Conservation (phyloP, 2,329 filamentous ascomycete species). For the Cephalotrichum gorgonifer region DNA sequence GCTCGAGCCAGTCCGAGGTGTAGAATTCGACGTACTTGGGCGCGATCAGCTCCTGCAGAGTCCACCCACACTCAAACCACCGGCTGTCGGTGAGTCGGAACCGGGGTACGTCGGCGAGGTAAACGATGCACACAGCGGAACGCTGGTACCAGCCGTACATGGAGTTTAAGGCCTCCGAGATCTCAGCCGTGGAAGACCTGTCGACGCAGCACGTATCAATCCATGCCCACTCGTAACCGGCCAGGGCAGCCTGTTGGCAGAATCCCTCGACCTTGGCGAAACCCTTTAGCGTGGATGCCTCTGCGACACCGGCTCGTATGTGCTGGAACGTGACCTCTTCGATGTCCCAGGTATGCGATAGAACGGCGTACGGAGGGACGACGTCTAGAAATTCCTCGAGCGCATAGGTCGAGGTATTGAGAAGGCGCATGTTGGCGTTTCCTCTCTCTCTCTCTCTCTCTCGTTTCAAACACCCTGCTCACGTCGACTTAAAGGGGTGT, state of each 20-base stretch:
- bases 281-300: conserved; percentile 2
- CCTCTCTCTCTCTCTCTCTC: not conserved
- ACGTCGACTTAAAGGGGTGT: too few species aligned
- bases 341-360: conserved; percentile 19
- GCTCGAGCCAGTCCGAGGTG: conserved; percentile 13
- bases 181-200: conserved; percentile 14
- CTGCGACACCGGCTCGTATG: conserved; percentile 8
- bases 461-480: not conserved
- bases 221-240: conserved; percentile 16
- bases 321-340: conserved; percentile 17
- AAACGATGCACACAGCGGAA: conserved; percentile 15
- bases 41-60: conserved; percentile 19
- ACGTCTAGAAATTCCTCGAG: conserved; percentile 9
- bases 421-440: conserved; percentile 3
- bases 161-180: conserved; percentile 18
- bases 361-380: conserved; percentile 17
- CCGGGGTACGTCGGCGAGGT: conserved; percentile 12
- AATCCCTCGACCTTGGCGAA: conserved; percentile 12
- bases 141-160: conserved; percentile 16
- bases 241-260: conserved; percentile 10
- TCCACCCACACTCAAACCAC: conserved; percentile 17
- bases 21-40: conserved; percentile 17
- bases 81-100: conserved; percentile 10
- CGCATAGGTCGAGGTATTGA: conserved; percentile 3
- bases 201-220: conserved; percentile 19